phyloP scores from a whole-genome alignment of 1,284 basidiomycete genomes.

The Boletus sp. region DNA sequence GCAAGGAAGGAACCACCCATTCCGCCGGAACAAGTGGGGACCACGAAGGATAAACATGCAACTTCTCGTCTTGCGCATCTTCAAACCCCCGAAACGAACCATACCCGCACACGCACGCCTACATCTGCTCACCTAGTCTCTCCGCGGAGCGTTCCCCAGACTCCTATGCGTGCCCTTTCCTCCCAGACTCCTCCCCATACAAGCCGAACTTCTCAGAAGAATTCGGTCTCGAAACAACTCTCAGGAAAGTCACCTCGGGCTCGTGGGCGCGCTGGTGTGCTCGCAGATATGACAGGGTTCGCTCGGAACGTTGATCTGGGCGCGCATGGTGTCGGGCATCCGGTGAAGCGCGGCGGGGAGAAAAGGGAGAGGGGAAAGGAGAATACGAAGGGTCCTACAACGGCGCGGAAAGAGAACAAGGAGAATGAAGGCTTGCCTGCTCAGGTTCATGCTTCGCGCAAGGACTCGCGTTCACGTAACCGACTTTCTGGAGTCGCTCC shows the following conservation, averaged over 20 bases:
- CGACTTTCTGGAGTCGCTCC: neutral
- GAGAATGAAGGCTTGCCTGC: slow-evolving; percentile 19
- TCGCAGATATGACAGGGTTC: slow-evolving; percentile 30
- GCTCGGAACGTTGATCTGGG: slow-evolving; percentile 33
- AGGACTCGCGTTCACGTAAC: slow-evolving; percentile 1
- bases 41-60: slow-evolving; percentile 5
- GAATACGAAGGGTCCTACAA: slow-evolving; percentile 13
- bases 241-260: slow-evolving; percentile 29
- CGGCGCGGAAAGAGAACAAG: slow-evolving; percentile 24
- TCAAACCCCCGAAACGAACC: slow-evolving; percentile 6
- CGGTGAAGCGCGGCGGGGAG: slow-evolving; percentile 14
- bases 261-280: slow-evolving; percentile 26
- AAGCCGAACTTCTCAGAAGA: slow-evolving; percentile 6
- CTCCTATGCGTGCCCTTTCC: slow-evolving; percentile 2
- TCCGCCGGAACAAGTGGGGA: neutral
- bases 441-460: slow-evolving; percentile 9
- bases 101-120: neutral
- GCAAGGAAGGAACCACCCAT: neutral
- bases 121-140: neutral
- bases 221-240: slow-evolving; percentile 19
- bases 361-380: slow-evolving; percentile 19
- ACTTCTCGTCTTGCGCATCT: slow-evolving; percentile 1
- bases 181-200: slow-evolving; percentile 7
- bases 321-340: slow-evolving; percentile 28
- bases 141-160: slow-evolving; percentile 3